Evolutionary conservation across 140 eudicot genomes (phyloP).

Genomic region (Stevia rebaudiana): DNA sequence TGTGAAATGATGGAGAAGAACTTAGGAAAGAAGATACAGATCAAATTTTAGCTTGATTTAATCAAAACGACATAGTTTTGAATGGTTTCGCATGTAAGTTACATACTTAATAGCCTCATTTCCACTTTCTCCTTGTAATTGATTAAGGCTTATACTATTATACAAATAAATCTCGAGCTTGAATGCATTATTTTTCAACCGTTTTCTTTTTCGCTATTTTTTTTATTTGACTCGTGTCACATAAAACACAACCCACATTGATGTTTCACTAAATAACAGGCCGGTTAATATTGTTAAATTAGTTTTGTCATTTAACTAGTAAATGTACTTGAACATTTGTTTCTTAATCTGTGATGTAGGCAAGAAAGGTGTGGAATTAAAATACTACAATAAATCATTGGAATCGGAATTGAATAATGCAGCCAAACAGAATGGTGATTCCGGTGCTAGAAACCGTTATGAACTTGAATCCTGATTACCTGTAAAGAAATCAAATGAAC

Average conservation of each 20-base stretch:
- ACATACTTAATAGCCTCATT: too few relatives aligned
- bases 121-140: too few relatives aligned
- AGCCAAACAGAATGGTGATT: constrained; percentile 11
- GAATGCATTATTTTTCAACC: not conserved
- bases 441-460: constrained; percentile 16
- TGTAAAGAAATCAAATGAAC: constrained; percentile 21
- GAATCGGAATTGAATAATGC: constrained; percentile 9
- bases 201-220: not conserved
- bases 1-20: too few relatives aligned
- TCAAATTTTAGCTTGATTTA: too few relatives aligned
- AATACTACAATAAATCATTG: constrained; percentile 3
- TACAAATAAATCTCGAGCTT: not conserved
- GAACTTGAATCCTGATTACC: constrained; percentile 5
- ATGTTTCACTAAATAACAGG: not conserved
- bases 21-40: too few relatives aligned
- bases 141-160: not conserved
- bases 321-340: not conserved
- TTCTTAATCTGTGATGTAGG: constrained; percentile 26
- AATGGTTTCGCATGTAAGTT: too few relatives aligned
- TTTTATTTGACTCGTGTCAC: not conserved
- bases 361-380: constrained; percentile 21
- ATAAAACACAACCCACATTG: not conserved
- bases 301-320: not conserved
- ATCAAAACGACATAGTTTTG: too few relatives aligned
- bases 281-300: not conserved